Percentiles rank a stretch among this genome's conserved stretches.
These are phyloP conservation scores for Trichophyton verrucosum DNA, from an alignment of 2,329 filamentous ascomycete species.

Conservation along the genomic window DNA sequence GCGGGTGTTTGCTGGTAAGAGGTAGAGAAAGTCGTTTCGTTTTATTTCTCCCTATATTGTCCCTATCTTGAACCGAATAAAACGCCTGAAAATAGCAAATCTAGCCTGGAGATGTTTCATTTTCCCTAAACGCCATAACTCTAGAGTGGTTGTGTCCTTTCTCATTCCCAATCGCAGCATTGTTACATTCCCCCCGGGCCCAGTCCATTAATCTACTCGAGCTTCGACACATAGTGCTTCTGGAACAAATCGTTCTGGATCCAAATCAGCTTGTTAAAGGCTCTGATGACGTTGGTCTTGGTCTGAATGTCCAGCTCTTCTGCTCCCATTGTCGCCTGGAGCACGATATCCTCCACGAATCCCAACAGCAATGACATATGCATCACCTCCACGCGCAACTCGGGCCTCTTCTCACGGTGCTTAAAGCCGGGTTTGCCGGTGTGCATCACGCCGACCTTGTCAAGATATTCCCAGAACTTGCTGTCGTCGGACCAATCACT, in stretches of 20 bases:
- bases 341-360: slow-evolving; percentile 20
- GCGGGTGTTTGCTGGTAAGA: too few species aligned
- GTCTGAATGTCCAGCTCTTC: slow-evolving; percentile 17
- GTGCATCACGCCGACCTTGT: slow-evolving; percentile 21
- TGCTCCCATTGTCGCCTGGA: slow-evolving; percentile 18
- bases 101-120: neutral
- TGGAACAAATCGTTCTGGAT: slow-evolving; percentile 24
- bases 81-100: neutral
- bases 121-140: neutral
- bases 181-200: neutral
- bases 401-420: slow-evolving; percentile 16
- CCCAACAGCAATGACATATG: slow-evolving; percentile 19
- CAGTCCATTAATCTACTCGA: slow-evolving; percentile 6
- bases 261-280: slow-evolving; percentile 22
- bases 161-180: neutral
- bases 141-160: slow-evolving; percentile 8
- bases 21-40: neutral
- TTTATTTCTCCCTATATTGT: neutral
- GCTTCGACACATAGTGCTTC: slow-evolving; percentile 17
- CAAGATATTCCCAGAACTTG: slow-evolving; percentile 21
- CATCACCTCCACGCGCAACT: slow-evolving; percentile 20
- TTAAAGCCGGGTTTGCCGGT: slow-evolving; percentile 20
- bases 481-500: slow-evolving; percentile 20
- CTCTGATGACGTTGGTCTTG: slow-evolving; percentile 17
- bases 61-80: neutral